phyloP scores from a whole-genome alignment of 1,284 basidiomycete genomes.

The Ceratobasidium sp. region DNA sequence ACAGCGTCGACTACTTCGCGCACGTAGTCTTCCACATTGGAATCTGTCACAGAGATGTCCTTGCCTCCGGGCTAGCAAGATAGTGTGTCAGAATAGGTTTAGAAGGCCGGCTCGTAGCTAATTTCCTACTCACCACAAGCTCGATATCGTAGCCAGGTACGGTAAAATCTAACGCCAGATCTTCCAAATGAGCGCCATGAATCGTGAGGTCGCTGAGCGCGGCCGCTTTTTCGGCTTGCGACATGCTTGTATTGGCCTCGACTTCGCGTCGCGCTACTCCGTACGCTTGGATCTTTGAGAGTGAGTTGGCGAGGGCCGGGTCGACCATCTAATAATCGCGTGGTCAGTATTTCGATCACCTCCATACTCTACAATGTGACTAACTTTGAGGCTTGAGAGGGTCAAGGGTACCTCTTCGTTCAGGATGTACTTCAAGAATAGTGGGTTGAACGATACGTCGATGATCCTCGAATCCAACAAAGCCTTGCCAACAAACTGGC shows the following conservation, averaged over 20 bases:
- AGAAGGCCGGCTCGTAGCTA: background rate
- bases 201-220: slow-evolving; percentile 58
- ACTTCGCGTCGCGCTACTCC: slow-evolving; percentile 57
- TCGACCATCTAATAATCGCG: slow-evolving; percentile 74
- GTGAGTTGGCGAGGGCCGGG: slow-evolving; percentile 82
- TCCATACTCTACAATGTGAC: slow-evolving; percentile 47
- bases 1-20: slow-evolving; percentile 81
- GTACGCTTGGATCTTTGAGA: slow-evolving; percentile 77
- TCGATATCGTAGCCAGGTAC: slow-evolving; percentile 95
- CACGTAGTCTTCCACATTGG: slow-evolving; percentile 92
- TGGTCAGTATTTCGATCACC: background rate
- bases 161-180: slow-evolving; percentile 94
- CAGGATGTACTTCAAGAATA: slow-evolving; percentile 89
- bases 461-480: slow-evolving; percentile 98
- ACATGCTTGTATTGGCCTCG: slow-evolving; percentile 53
- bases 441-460: slow-evolving; percentile 91
- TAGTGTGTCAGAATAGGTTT: slow-evolving; percentile 5
- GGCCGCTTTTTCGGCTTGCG: slow-evolving; percentile 52
- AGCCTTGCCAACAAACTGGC: slow-evolving; percentile 98
- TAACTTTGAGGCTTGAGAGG: slow-evolving; percentile 81
- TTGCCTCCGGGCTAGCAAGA: slow-evolving; percentile 73
- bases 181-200: slow-evolving; percentile 71
- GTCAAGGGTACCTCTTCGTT: slow-evolving; percentile 86
- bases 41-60: slow-evolving; percentile 80
- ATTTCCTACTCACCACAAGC: slow-evolving; percentile 70